These are phyloP conservation scores for Claviceps maximensis DNA, from an alignment of 2,329 filamentous ascomycete species.

Conservation along the genomic window DNA sequence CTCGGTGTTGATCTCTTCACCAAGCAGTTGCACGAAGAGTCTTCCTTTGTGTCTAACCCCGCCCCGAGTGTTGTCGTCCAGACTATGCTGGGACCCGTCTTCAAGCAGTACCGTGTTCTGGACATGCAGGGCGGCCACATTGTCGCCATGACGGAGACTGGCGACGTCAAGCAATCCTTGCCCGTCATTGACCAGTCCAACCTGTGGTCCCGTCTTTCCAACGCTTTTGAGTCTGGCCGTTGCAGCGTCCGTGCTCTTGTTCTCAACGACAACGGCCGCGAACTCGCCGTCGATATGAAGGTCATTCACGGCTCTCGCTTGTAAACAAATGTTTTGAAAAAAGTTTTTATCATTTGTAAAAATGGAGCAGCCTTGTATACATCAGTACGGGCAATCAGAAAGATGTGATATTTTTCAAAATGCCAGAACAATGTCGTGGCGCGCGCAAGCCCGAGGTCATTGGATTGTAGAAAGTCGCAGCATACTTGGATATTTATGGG, in stretches of 20 bases:
- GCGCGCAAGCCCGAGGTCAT: conserved; percentile 13
- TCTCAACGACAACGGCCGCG: conserved; percentile 81
- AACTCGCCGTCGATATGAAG: conserved; percentile 98
- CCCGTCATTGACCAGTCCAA: conserved; percentile 90
- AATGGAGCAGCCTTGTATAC: not conserved
- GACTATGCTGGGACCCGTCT: conserved; percentile 98
- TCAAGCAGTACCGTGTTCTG: conserved; percentile 99
- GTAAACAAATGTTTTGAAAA: conserved; percentile 25
- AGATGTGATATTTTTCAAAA: not conserved
- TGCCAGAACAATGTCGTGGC: conserved; percentile 8
- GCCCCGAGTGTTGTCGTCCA: conserved; percentile 93
- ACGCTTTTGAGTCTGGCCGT: conserved; percentile 80
- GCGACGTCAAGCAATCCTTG: conserved; percentile 93
- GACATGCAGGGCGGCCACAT: conserved; percentile 81
- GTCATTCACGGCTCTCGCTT: conserved; percentile 72
- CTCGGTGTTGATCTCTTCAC: conserved; percentile 99
- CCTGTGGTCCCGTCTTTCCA: conserved; percentile 67
- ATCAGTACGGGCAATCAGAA: too few species aligned
- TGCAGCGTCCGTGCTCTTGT: conserved; percentile 91
- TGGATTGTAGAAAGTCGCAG: conserved; percentile 14
- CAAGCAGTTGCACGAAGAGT: conserved; percentile 99
- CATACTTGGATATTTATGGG: conserved; percentile 5
- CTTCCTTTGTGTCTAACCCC: conserved; percentile 92
- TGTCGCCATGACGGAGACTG: conserved; percentile 97
- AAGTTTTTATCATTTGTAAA: not conserved